These are phyloP conservation scores for Colletotrichum sidae DNA, from an alignment of 2,329 filamentous ascomycete genomes.

Conservation along the genomic window DNA sequence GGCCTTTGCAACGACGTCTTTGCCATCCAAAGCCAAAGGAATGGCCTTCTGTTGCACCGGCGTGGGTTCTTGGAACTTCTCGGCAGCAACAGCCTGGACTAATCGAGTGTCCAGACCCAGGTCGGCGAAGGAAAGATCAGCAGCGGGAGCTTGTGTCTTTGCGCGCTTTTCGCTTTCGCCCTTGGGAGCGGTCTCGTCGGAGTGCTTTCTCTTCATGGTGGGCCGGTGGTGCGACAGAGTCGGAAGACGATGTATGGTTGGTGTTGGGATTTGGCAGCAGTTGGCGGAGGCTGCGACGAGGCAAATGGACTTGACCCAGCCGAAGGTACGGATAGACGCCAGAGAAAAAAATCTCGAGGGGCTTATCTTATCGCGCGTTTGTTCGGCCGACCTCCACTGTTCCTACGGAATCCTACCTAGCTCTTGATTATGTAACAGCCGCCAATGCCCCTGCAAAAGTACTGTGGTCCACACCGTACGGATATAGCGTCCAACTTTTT, in stretches of 20 bases:
- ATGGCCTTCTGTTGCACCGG: constrained; percentile 89
- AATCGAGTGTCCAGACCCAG: constrained; percentile 87
- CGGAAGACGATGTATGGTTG: not conserved
- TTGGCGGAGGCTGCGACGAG: too few species aligned
- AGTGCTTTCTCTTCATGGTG: constrained; percentile 72
- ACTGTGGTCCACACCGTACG: too few species aligned
- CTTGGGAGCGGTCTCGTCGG: constrained; percentile 64
- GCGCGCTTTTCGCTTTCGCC: constrained; percentile 45
- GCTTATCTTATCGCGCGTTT: too few species aligned
- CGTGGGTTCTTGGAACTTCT: constrained; percentile 89
- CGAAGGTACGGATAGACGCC: too few species aligned
- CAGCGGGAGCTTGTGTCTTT: constrained; percentile 43
- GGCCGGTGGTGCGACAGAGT: not conserved
- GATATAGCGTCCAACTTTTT: too few species aligned
- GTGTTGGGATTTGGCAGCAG: not conserved
- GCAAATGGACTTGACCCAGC: too few species aligned
- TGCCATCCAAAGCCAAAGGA: constrained; percentile 85
- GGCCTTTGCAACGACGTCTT: constrained; percentile 90
- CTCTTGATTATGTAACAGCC: too few species aligned
- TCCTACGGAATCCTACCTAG: too few species aligned
- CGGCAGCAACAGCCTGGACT: constrained; percentile 85
- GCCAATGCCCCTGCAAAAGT: too few species aligned
- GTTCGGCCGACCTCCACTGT: too few species aligned
- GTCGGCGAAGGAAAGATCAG: constrained; percentile 73
- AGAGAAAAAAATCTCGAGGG: too few species aligned